These are phyloP conservation scores for Trematosphaeria pertusa DNA, from an alignment of 2,329 filamentous ascomycete species.

Conservation along the genomic window DNA sequence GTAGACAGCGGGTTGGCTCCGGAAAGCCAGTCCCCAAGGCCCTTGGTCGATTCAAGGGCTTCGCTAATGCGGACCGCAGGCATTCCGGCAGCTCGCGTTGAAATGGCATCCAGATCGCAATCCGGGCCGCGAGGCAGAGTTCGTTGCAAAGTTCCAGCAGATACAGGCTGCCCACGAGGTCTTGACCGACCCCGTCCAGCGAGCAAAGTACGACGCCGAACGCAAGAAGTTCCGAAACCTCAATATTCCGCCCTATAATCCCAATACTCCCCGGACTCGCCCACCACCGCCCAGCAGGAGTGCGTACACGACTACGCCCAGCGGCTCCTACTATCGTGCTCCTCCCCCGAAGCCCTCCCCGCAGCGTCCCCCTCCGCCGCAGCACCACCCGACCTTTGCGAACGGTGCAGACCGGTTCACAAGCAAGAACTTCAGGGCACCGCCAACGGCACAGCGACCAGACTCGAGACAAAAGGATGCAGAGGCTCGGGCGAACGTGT, in stretches of 20 bases:
- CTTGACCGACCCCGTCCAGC: constrained; percentile 65
- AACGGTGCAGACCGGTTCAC: constrained; percentile 55
- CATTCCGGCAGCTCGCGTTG: constrained; percentile 83
- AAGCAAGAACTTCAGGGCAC: constrained; percentile 49
- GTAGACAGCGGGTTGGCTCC: no score
- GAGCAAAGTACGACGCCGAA: constrained; percentile 68
- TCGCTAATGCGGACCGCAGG: no score
- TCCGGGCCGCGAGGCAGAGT: constrained; percentile 79
- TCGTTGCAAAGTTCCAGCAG: constrained; percentile 81
- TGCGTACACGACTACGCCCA: constrained; percentile 49
- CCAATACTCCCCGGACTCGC: constrained; percentile 48
- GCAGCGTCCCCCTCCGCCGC: constrained; percentile 32
- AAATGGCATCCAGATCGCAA: constrained; percentile 92
- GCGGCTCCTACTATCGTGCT: constrained; percentile 38
- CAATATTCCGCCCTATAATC: constrained; percentile 45
- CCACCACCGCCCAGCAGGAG: constrained; percentile 54
- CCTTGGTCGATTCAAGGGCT: no score
- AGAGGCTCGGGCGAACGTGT: constrained; percentile 52
- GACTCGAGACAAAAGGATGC: constrained; percentile 44
- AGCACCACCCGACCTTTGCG: constrained; percentile 37
- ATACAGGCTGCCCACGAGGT: constrained; percentile 89
- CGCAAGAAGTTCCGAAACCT: constrained; percentile 54
- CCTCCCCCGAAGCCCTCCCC: constrained; percentile 36
- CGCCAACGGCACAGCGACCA: constrained; percentile 42
- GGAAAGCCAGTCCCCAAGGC: no score